These are phyloP conservation scores for Diaporthe sp. DNA, from an alignment of 2,329 filamentous ascomycete species.

Conservation along the genomic window DNA sequence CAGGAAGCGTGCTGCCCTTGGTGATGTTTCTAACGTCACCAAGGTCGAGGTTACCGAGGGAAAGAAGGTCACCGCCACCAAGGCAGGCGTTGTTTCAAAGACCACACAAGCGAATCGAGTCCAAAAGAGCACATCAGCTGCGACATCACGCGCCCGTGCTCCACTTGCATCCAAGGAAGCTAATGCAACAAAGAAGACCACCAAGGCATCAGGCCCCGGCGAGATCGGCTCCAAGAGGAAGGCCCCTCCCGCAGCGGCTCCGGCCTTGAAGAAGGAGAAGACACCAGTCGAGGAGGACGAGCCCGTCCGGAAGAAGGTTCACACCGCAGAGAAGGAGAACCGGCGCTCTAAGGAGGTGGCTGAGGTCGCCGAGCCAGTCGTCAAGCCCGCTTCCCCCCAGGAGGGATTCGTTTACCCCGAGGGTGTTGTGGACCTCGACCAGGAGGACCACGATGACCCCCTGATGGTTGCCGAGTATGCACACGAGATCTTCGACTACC, in stretches of 20 bases:
- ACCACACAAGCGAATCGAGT: constrained; percentile 83
- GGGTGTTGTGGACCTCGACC: constrained; percentile 76
- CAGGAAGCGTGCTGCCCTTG: constrained; percentile 85
- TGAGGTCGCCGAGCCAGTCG: constrained; percentile 45
- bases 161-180: constrained; percentile 70
- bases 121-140: constrained; percentile 73
- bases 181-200: constrained; percentile 45
- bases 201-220: constrained; percentile 63
- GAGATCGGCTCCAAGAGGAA: constrained; percentile 70
- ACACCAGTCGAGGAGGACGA: constrained; percentile 71
- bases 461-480: constrained; percentile 99
- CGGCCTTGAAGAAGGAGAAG: constrained; percentile 70
- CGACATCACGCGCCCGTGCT: constrained; percentile 67
- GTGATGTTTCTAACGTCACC: constrained; percentile 94
- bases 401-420: constrained; percentile 44
- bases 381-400: constrained; percentile 42
- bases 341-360: constrained; percentile 50
- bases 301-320: constrained; percentile 74
- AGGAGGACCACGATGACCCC: constrained; percentile 90
- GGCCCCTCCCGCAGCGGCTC: constrained; percentile 50
- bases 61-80: constrained; percentile 76
- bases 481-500: constrained; percentile 96
- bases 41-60: constrained; percentile 78
- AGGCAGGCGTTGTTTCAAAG: constrained; percentile 81
- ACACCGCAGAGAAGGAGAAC: constrained; percentile 65